Evolutionary conservation across 768 basidiomycete genomes (phyloP), one percentile per base, ranked within the genome.

Genomic region (Leccinum pellstonianum): DNA sequence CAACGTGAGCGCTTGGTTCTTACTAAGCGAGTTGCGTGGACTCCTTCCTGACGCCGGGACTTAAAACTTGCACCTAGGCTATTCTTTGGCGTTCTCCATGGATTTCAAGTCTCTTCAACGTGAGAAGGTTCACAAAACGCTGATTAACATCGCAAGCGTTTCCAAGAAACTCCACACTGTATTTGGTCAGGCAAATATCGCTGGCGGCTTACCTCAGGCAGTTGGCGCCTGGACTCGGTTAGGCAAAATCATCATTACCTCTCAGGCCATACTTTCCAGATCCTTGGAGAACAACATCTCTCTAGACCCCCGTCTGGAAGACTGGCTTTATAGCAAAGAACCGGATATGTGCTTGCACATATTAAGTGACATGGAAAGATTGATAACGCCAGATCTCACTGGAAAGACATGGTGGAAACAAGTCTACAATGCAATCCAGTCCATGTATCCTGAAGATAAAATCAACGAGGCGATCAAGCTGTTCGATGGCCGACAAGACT

Each of bases 331-430:
- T 51, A 37, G 55, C 17, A 56, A 56, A 37, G 57, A 58, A 54
- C 52, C 57, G 10, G 33, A 55, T 6, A 58, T 54, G 57, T 54
- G 57, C 57, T 47, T 58, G 41, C 52, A 35, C 23, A 58, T 54
- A 23, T 35, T 58, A 23, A n/a, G 12, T n/a, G 41, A 54, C 23
- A 54, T 58, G 57, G 31, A 58, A 3, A 47, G n/a, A 8, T n/a
- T 25, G 21, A 54, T 55, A 9, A 23, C 29, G 17, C n/a, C 41
- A 10, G 23, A 56, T 51, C 23, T 27, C 17, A 25, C 47, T 14
- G 14, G 33, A 56, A 51, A 21, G 47, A 37, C 55, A 2, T 14
- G 49, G 23, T 56, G 47, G 57, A 31, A n/a, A 27, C 33, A 35
- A 54, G 9, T 54, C 23, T 35, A 14, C 23, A 15, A 9, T 4